Evolutionary conservation across 202 grass and related monocot genomes (phyloP).

Genomic region (Carex sylvatica): DNA sequence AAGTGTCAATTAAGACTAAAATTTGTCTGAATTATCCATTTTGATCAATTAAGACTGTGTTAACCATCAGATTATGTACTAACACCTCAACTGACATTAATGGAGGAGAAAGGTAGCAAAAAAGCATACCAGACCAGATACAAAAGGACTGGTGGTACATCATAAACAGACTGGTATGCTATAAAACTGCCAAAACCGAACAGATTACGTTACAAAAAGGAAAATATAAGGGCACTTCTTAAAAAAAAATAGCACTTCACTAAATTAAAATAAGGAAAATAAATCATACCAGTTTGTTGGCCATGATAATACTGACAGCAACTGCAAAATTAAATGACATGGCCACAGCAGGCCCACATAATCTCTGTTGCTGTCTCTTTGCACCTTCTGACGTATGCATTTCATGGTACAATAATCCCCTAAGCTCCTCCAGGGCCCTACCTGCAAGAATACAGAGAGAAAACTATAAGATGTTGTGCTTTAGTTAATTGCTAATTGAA

Average conservation of each 20-base stretch:
- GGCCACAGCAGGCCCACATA: constrained; percentile 72
- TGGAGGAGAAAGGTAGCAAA: not conserved
- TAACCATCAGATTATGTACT: not conserved
- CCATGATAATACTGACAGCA: constrained; percentile 97
- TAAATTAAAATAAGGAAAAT: constrained; percentile 32
- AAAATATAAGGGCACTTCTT: not conserved
- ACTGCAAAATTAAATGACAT: constrained; percentile 89
- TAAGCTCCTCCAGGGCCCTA: constrained; percentile 66
- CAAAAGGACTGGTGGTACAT: not conserved
- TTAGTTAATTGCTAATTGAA: not conserved
- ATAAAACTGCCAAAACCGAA: not conserved
- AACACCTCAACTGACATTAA: not conserved
- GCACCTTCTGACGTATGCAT: constrained; percentile 89
- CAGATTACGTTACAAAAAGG: not conserved
- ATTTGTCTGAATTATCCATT: not conserved
- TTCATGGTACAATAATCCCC: constrained; percentile 64
- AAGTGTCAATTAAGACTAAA: not conserved
- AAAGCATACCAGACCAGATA: not conserved
- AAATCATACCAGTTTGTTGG: constrained; percentile 80
- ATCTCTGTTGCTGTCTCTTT: constrained; percentile 74
- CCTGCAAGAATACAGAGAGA: constrained; percentile 32
- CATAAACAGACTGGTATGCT: not conserved
- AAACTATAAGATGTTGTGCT: not conserved
- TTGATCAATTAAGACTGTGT: not conserved
- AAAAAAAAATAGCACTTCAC: not conserved